Base-by-base conservation (phyloP, 2,329 filamentous ascomycete species). In the Teratosphaeria viscida region DNA sequence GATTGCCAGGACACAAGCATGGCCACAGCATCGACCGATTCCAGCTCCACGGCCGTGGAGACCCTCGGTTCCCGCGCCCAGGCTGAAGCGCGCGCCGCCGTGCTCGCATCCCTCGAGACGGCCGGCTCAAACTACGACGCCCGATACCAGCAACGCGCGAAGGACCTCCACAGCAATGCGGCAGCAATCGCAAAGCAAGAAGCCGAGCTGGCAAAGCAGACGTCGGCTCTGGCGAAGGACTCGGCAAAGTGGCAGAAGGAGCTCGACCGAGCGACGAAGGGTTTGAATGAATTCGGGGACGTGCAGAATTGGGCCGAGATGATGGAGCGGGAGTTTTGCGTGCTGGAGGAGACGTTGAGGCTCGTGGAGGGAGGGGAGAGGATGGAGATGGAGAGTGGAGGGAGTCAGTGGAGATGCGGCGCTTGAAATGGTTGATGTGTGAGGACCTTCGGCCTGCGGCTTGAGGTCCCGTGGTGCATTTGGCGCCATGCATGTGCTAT, bases 231-330 rank as follows among this genome's bases (percentile, higher is more conserved):
- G 80, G 80, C 64, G 32, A 82, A 81, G 62, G 86, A 90, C 71
- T 85, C 81, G 56, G 83, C 85, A 62, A 82, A 83, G 72, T 80
- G 89, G 69, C 81, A 79, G 64, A 81, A 81, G 64, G 78, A 89
- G 66, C 84, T 85, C 5, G 81, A 82, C 65, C 80, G 79, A 60
- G 85, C 85, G 39, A 81, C 82, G 54, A 80, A 81, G 64, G 81
- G 80, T 68, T 76, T 92, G 61, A 92, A 91, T 76, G 88, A 91
- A 78, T 78, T 91, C 62, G 88, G 89, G 27, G 86, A 91, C 70
- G 82, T 92, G 70, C 88, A 92, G 78, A 92, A 92, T 72, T 94
- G 89, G 89, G 88, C 89, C 26, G 89, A 94, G 80, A 84, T 91
- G 75, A 78, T 92, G 68, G 89, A 74, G 62, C 65, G 72, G 12